These are phyloP conservation scores for Murraya paniculata DNA, from an alignment of 345 rosid species.

Conservation along the genomic window DNA sequence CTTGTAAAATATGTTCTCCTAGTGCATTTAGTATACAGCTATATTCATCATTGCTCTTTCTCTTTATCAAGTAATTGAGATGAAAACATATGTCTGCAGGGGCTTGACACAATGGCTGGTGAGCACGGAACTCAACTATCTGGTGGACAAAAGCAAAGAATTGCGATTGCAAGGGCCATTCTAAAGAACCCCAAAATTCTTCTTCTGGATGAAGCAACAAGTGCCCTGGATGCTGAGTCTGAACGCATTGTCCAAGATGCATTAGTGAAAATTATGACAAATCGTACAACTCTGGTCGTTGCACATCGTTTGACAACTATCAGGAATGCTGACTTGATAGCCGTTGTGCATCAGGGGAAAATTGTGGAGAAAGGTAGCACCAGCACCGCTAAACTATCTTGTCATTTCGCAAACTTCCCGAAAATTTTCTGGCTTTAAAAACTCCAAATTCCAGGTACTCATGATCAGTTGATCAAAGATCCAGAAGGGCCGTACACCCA, in stretches of 20 bases:
- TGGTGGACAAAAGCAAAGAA: constrained; percentile 69
- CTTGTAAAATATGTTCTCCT: background rate
- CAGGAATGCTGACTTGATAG: constrained; percentile 67
- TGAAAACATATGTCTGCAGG: constrained; percentile 32
- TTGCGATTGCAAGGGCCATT: constrained; percentile 79
- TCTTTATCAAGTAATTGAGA: background rate
- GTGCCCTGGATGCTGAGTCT: constrained; percentile 82
- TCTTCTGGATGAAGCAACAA: constrained; percentile 90
- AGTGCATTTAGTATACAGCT: background rate
- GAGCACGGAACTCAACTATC: constrained; percentile 85
- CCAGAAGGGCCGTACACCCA: constrained; percentile 77
- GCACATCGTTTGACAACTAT: constrained; percentile 87
- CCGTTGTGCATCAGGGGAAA: constrained; percentile 73
- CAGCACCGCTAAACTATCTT: background rate
- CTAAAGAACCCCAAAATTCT: constrained; percentile 80
- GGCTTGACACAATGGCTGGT: constrained; percentile 83
- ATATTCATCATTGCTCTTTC: background rate
- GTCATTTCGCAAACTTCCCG: background rate
- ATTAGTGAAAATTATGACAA: constrained; percentile 55
- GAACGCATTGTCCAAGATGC: constrained; percentile 84
- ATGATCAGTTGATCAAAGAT: constrained; percentile 55
- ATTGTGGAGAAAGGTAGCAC: constrained; percentile 72
- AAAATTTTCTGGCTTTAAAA: background rate
- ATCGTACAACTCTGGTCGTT: constrained; percentile 76
- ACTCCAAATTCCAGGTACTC: constrained; percentile 38